Percentiles rank a stretch among this genome's conserved stretches.
Conservation (phyloP, 306 rosid genomes). For the Malus domestica region ASM211411v1 NC_041803.1:47250501-47251000, state of each 20-base stretch:
- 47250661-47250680: conserved; percentile 80
- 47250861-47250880: conserved; percentile 1
- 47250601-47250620: background rate
- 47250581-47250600: background rate
- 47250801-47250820: background rate
- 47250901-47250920: background rate
- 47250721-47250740: conserved; percentile 85
- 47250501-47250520: conserved; percentile 50
- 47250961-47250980: background rate
- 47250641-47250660: conserved; percentile 34
- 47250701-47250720: conserved; percentile 89
- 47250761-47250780: conserved; percentile 73
- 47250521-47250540: conserved; percentile 56
- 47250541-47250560: conserved; percentile 76
- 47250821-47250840: conserved; percentile 7
- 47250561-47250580: background rate
- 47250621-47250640: conserved; percentile 6
- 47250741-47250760: conserved; percentile 73
- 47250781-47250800: conserved; percentile 36
- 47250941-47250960: background rate
- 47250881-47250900: conserved; percentile 17
- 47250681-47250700: conserved; percentile 85
- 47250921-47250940: background rate
- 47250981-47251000: background rate
- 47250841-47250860: background rate